Evolutionary conservation across 306 rosid genomes (phyloP), one percentile per base, ranked within the genome.

Genomic region (Lathyrus tuberosus): DNA sequence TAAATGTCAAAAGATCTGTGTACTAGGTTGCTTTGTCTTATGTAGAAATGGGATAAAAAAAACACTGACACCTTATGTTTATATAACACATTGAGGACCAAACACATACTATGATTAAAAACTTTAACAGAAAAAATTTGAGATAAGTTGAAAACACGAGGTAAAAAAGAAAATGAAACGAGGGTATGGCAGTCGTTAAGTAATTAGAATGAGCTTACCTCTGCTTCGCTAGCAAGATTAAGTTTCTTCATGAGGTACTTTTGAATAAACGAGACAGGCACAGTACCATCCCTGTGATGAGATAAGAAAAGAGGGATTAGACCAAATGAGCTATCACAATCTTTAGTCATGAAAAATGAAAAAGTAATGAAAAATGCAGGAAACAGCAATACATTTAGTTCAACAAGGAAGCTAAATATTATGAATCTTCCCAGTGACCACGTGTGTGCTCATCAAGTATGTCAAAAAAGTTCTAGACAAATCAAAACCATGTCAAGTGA

Each of bases 171-270:
- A 53, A 68, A 11, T 49, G 41, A 13, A 38, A 26, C 3, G 48
- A 14, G 16, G 28, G 28, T 15, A 33, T 49, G 20, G 20, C 9
- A 56, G 70, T 3, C 37, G 35, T 53, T 65, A 52, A 62, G 59
- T 60, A 70, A 62, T 72, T 46, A 42, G 56, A 65, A 62, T 28
- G 49, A 76, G 41, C 97, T 80, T 75, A 88, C 97, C 87, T 91
- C 97, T 20, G 88, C 81, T 82, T 94, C 99, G 35, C 79, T 84
- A 33, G 77, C 78, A 70, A 91, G 99, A 77, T 87, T 87, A 68
- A 94, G 99, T 80, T 94, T 91, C 89, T 86, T 84, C 48, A 80
- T 85, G 41, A 93, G 93, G 72, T 93, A 93, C 87, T 90, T 93
- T 60, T 90, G 98, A 82, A 93, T 86, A 49, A 65, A 84, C 18